Conservation (phyloP, 2,329 filamentous ascomycete genomes). For the Trichoderma breve region DNA sequence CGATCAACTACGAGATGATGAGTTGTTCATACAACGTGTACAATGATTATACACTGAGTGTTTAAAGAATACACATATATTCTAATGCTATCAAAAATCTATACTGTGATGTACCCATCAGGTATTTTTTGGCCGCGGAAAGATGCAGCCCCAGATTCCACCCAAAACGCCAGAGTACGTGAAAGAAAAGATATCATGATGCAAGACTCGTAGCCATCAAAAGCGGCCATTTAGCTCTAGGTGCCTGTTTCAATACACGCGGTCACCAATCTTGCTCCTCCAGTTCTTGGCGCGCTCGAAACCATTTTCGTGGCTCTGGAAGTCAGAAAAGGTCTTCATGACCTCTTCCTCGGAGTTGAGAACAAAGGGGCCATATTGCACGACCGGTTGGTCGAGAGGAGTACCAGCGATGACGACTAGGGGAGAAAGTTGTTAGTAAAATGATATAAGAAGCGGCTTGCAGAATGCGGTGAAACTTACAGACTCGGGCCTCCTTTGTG, state of each 20-base stretch:
- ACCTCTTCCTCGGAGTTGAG: slow-evolving; percentile 69
- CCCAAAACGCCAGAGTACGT: slow-evolving; percentile 22
- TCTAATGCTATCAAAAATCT: background rate
- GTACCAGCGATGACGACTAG: slow-evolving; percentile 73
- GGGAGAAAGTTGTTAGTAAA: background rate
- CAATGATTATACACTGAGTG: background rate
- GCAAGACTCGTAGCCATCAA: background rate
- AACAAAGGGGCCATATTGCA: slow-evolving; percentile 87
- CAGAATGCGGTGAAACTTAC: slow-evolving; percentile 24
- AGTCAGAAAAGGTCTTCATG: slow-evolving; percentile 74
- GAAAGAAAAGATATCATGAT: background rate
- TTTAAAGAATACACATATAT: background rate
- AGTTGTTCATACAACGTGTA: background rate
- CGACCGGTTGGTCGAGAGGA: slow-evolving; percentile 74
- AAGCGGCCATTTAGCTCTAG: background rate
- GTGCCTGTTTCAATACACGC: slow-evolving; percentile 50
- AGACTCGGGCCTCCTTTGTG: slow-evolving; percentile 54
- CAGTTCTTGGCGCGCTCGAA: slow-evolving; percentile 78
- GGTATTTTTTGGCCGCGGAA: background rate
- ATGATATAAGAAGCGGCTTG: background rate
- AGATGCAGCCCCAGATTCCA: slow-evolving; percentile 27
- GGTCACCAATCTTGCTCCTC: slow-evolving; percentile 81
- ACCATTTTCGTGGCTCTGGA: slow-evolving; percentile 68
- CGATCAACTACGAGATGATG: background rate
- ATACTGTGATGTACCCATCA: background rate